Conservation (phyloP, 495 filamentous ascomycete genomes). For the Peziza echinospora region DNA sequence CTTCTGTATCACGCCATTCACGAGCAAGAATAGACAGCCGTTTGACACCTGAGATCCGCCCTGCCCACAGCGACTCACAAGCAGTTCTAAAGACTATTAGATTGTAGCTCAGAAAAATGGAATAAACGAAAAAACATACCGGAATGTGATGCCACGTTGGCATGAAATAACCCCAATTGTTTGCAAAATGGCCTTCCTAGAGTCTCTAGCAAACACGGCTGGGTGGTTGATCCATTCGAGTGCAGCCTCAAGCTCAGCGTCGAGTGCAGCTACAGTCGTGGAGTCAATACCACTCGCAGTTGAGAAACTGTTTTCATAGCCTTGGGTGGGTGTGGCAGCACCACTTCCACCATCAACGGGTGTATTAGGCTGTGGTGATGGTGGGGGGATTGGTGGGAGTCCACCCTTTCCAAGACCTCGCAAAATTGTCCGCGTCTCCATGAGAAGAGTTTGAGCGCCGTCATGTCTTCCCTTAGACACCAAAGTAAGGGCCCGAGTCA, state of each 20-base stretch:
- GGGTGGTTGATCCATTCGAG: constrained; percentile 99
- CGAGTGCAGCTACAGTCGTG: constrained; percentile 61
- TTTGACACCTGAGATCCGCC: constrained; percentile 16
- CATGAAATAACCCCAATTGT: constrained; percentile 90
- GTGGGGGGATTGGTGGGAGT: constrained; percentile 69
- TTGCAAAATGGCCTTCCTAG: constrained; percentile 85
- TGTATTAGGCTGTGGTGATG: constrained; percentile 29
- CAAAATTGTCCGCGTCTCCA: constrained; percentile 83
- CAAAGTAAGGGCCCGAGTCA: constrained; percentile 76
- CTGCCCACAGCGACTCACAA: constrained; percentile 18
- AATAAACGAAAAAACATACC: constrained; percentile 18
- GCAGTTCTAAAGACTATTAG: constrained; percentile 11
- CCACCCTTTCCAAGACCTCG: constrained; percentile 91
- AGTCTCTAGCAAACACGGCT: constrained; percentile 85
- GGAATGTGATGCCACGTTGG: constrained; percentile 84
- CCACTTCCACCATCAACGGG: constrained; percentile 25
- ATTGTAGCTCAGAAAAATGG: not conserved
- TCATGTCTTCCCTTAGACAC: constrained; percentile 85
- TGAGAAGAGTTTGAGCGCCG: constrained; percentile 71
- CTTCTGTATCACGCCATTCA: constrained; percentile 20
- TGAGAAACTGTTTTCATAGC: constrained; percentile 36
- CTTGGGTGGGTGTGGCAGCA: constrained; percentile 12
- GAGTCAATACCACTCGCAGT: constrained; percentile 53
- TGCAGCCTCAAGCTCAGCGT: constrained; percentile 73
- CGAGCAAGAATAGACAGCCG: constrained; percentile 15